These are phyloP conservation scores for Globisporangium parvum DNA, from an alignment of 352 stramenopile genomes.

Conservation along the genomic window DNA sequence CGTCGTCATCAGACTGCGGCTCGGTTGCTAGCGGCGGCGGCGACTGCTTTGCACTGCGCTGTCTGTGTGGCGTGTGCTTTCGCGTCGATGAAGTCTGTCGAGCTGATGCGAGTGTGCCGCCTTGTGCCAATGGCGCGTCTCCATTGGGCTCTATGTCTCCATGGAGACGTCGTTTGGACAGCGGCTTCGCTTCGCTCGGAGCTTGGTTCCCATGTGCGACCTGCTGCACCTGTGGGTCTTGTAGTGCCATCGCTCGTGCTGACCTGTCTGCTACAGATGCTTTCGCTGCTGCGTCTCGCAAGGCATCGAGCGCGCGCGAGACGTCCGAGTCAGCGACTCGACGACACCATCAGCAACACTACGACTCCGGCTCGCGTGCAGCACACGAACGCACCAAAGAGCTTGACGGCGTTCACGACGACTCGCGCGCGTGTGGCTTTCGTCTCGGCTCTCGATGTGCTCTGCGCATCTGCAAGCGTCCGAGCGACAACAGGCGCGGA, in stretches of 20 bases:
- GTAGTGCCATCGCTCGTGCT: too few species aligned
- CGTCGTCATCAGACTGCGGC: neutral
- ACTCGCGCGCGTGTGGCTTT: neutral
- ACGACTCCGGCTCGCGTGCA: neutral
- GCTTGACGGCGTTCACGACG: constrained; percentile 7
- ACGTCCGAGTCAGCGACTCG: too few species aligned
- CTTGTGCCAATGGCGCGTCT: neutral
- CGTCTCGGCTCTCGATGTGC: constrained; percentile 1
- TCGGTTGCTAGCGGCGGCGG: neutral
- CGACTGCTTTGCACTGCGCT: neutral
- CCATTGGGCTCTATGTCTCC: too few species aligned
- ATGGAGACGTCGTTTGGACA: neutral
- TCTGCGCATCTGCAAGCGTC: neutral
- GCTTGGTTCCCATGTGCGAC: neutral
- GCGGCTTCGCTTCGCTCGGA: neutral
- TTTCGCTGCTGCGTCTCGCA: neutral
- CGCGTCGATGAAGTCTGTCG: neutral
- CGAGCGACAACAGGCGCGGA: constrained; percentile 5
- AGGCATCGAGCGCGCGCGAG: neutral
- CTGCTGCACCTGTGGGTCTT: neutral
- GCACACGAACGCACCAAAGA: constrained; percentile 3
- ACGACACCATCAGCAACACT: too few species aligned
- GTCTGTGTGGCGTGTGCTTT: neutral
- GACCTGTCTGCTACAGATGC: neutral
- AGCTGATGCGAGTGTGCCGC: neutral